phyloP scores from a whole-genome alignment of 768 basidiomycete genomes.

The Arthromyces matolae region DNA sequence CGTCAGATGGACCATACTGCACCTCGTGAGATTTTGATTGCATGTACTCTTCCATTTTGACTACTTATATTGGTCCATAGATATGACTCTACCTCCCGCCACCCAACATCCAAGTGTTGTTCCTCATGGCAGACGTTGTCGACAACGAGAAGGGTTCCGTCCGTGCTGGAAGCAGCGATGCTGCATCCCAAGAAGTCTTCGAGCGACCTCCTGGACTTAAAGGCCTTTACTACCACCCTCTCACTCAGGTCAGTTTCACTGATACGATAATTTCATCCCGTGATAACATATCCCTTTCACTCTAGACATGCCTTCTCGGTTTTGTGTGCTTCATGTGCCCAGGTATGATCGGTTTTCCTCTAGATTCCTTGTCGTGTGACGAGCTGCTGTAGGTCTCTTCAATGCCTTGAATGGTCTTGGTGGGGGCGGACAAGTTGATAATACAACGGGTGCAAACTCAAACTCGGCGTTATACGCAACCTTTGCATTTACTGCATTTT shows the following conservation, averaged over 20 bases:
- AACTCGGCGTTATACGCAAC: conserved; percentile 64
- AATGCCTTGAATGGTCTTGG: conserved; percentile 80
- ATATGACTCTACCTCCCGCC: conserved; percentile 5
- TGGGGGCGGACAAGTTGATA: conserved; percentile 70
- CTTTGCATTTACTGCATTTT: conserved; percentile 42
- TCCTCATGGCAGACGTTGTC: conserved; percentile 15
- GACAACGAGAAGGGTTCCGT: conserved; percentile 19
- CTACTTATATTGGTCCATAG: conserved; percentile 17
- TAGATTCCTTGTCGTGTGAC: background rate
- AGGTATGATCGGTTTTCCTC: conserved; percentile 33
- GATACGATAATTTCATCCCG: background rate
- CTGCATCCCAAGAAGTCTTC: conserved; percentile 16
- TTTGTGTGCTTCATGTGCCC: conserved; percentile 68
- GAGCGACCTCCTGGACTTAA: conserved; percentile 21
- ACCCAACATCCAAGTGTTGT: conserved; percentile 7
- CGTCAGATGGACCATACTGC: conserved; percentile 15
- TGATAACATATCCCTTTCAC: background rate
- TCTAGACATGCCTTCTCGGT: conserved; percentile 57
- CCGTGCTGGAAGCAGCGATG: conserved; percentile 11
- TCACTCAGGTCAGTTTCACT: conserved; percentile 17
- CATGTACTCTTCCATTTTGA: conserved; percentile 8
- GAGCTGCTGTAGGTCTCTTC: conserved; percentile 52
- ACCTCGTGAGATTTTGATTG: conserved; percentile 18
- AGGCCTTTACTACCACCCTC: conserved; percentile 21
- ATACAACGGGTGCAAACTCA: conserved; percentile 63